Evolutionary conservation across 139 green algal species (phyloP), one percentile per base, ranked within the genome.

Genomic region (Edaphochlamys debaryana): DNA sequence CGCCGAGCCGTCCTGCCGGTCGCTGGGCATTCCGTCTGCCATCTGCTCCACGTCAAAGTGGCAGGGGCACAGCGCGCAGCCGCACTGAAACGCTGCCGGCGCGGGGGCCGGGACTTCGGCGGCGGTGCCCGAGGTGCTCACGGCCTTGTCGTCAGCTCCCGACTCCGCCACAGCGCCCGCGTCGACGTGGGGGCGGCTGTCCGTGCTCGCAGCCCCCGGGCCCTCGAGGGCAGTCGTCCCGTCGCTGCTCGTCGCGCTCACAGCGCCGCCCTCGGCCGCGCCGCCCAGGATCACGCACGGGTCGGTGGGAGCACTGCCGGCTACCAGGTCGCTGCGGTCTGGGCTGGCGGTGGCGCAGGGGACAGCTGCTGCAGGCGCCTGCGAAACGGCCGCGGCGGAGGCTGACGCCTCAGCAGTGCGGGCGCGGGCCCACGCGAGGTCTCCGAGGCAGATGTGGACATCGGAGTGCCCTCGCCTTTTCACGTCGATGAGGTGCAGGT

Each of bases 211-310:
- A n/a, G n/a, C 11, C 45, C 13, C 45, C 45, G 13, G 45, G 11
- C 45, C 45, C 45, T n/a, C 36, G 20, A 17, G 34, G 13, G 29
- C 54, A 1, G 73, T 71, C 37, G 75, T 81, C 19, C 60, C 75
- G 4, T 81, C 75, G 40, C 75, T 81, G 75, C 75, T 81, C 30
- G 54, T 48, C 5, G 60, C 75, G 34, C 75, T 81, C 0, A 81
- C 19, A 3, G 56, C 3, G 40, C 75, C 60, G 60, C 58, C 75
- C 0, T 70, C 75, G 9, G 75, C 75, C 7, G 60, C 75, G 15
- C 60, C 60, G 32, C 60, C 60, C 0, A 30, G 20, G 17, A 71
- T 38, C 0, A 72, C 60, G 41, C 75, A 62, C 25, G 56, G 54
- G 37, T 80, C 73, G 1, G 73, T 45, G 6, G 40, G 38, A 20